Base-by-base conservation (phyloP, 1,284 basidiomycete genomes). In the Sphaerobolus stellatus region DNA sequence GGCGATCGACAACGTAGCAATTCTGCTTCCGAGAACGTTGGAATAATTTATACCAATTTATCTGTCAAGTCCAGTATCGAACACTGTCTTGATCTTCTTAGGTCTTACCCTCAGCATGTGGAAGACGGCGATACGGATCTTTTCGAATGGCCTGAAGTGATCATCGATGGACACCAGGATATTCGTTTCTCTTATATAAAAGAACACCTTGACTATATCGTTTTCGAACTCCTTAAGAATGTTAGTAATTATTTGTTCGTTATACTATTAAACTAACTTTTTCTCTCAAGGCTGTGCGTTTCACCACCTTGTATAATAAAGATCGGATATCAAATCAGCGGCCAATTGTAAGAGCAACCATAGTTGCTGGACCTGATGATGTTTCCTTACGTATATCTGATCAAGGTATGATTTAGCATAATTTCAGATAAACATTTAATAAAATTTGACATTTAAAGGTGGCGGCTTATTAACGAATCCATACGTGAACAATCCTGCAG, bases 141-240 rank as follows among this genome's bases (percentile, higher is more conserved):
- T 53, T 55, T 66, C 52, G 56, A 48, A 48, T 88, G 82, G 77
- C 86, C 91, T 0, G 75, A 84, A 48, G 83, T 95, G 27, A 66
- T 80, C 24, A 72, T 92, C 18, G 87, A 93, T 51, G 92, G 92
- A 9, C 85, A 92, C 64, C 60, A 84, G 24, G 80, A 84, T 43
- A 84, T 83, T 2, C 81, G 74, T 54, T 93, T 96, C 69, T 78
- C 92, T 1, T 96, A 94, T 67, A 92, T 96, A 59, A 80, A 83
- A 34, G 92, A 94, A 66, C 93, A 96, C 69, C 75, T 96, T 48
- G 93, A 92, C 84, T 96, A 94, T 66, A 90, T 95, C 56, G 71
- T 94, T 13, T 94, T 95, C 62, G 92, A 96, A 65, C 68, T 96
- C 24, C 65, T 95, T 61, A 94, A 94, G 68, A 94, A 94, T 65